phyloP scores from a whole-genome alignment of 148 eudicot species.

The Nepenthes gracilis region DNA sequence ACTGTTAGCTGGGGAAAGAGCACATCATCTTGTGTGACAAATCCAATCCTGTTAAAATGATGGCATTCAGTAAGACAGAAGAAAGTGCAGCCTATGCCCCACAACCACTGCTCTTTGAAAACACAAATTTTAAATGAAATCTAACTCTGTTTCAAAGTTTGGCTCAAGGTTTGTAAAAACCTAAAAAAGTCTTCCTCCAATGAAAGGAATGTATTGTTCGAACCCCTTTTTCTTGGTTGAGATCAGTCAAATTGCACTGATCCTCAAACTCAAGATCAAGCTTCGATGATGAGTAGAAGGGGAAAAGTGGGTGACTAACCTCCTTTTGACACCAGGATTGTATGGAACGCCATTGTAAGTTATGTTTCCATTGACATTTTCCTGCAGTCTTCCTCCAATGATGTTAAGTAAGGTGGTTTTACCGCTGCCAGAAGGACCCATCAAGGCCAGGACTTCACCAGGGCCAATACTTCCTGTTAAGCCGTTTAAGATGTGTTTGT shows the following conservation, averaged over 20 bases:
- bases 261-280: not conserved
- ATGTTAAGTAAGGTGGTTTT: slow-evolving; percentile 84
- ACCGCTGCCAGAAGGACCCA: slow-evolving; percentile 99
- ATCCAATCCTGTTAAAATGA: slow-evolving; percentile 58
- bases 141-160: no score
- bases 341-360: slow-evolving; percentile 77
- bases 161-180: no score
- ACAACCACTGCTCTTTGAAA: not conserved
- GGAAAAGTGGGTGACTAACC: slow-evolving; percentile 22
- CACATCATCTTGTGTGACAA: slow-evolving; percentile 96
- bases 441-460: slow-evolving; percentile 76
- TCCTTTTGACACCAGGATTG: slow-evolving; percentile 76
- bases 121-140: not conserved
- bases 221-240: not conserved
- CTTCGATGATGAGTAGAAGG: no score
- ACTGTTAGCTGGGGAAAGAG: slow-evolving; percentile 82
- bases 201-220: no score
- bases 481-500: slow-evolving; percentile 79
- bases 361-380: slow-evolving; percentile 57
- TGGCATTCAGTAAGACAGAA: not conserved
- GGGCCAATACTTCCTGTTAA: slow-evolving; percentile 92
- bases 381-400: slow-evolving; percentile 70
- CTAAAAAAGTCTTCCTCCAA: no score
- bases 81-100: not conserved
- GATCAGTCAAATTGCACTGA: not conserved